Base-by-base conservation (phyloP, 202 grass and related monocot genomes). In the Alloteropsis angusta region DNA sequence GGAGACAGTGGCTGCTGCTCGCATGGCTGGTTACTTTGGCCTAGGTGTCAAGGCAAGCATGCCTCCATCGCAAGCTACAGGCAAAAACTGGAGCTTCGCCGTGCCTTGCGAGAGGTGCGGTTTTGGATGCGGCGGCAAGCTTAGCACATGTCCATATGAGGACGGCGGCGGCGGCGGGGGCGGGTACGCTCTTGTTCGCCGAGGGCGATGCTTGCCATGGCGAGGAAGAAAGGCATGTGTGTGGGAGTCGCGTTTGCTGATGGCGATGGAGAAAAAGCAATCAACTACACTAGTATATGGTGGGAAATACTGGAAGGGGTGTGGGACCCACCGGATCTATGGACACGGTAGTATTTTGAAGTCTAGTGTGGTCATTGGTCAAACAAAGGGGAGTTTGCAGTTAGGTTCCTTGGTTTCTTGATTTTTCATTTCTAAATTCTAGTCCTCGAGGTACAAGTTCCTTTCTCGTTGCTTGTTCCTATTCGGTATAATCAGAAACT, bases 221-320 rank as follows among this genome's bases (percentile, higher is more conserved):
- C 23, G 34, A 42, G 44, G 81, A 88, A 80, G 86, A 61, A 84
- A 88, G 39, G 81, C 53, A 88, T 75, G 60, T 35, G 75, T 62
- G 68, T 45, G 74, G 9, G 74, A 25, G 79, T n/a, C 52, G 48
- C 61, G n/a, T 76, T 68, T 21, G 78, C 37, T 68, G 71, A 65
- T 17, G 23, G 48, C 25, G 60, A 45, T 4, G 26, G 63, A 35
- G 35, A 22, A 39, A 50, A 21, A 7, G 1, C 3, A 75, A 11
- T 4, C 3, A 75, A 11, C 4, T 19, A 25, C 3, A 30, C 9
- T 2, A 55, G 42, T 70, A 37, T 70, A 37, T 4, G 5, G 52
- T 36, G 6, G 71, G 30, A 45, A 43, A 32, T 30, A 60, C 72
- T 32, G 55, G 57, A 37, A 76, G 55, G 55, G 26, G 60, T 5